phyloP scores from a whole-genome alignment of 495 filamentous ascomycete species.

The Polyplosphaeria fusca region DNA sequence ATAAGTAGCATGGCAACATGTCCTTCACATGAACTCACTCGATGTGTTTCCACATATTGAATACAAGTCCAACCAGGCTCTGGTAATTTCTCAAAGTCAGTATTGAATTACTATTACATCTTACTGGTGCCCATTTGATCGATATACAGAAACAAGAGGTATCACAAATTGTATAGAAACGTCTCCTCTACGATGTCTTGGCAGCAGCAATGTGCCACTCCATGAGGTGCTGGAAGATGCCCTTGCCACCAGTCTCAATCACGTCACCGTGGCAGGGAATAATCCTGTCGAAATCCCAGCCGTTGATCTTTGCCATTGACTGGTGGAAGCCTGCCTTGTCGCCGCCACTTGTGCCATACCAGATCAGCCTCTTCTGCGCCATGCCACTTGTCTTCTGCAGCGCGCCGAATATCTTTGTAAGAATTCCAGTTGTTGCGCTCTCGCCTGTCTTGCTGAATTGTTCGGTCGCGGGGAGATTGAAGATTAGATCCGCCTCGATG shows the following conservation, averaged over 20 bases:
- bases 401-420: slow-evolving; percentile 60
- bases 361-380: slow-evolving; percentile 75
- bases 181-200: too few species aligned
- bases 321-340: slow-evolving; percentile 67
- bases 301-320: slow-evolving; percentile 63
- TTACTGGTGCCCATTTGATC: too few species aligned
- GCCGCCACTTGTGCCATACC: slow-evolving; percentile 65
- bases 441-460: slow-evolving; percentile 70
- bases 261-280: slow-evolving; percentile 94
- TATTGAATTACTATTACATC: too few species aligned
- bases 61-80: too few species aligned
- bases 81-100: too few species aligned
- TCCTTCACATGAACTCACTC: too few species aligned
- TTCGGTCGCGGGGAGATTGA: slow-evolving; percentile 85
- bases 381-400: slow-evolving; percentile 62
- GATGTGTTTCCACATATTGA: too few species aligned
- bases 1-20: too few species aligned
- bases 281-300: slow-evolving; percentile 84
- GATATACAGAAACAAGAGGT: too few species aligned
- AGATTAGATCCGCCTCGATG: slow-evolving; percentile 89
- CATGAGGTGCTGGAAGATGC: slow-evolving; percentile 75
- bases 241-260: slow-evolving; percentile 72
- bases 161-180: too few species aligned
- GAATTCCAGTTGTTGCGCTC: slow-evolving; percentile 52
- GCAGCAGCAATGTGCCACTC: slow-evolving; percentile 65